Evolutionary conservation across 2,329 filamentous ascomycete species (phyloP), one percentile per base, ranked within the genome.

Genomic region (Grosmannia clavigera): DNA sequence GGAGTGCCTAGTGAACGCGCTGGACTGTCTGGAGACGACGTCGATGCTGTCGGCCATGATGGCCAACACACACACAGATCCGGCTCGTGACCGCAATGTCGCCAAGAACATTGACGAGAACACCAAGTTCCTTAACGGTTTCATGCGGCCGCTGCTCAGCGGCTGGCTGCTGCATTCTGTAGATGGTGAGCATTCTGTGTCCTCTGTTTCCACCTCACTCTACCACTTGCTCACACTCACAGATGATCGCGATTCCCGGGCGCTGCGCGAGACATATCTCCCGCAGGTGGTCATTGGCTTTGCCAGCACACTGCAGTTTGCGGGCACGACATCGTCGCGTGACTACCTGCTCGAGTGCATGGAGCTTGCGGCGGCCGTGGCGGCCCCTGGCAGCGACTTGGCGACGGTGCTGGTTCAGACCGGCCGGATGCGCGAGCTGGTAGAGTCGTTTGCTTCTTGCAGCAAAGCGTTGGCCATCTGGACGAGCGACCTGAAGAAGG

Each of bases 241-340:
- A 69, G 87, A 86, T 67, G 80, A 82, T 61, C 70, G 76, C 19
- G 83, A 88, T 59, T 80, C 90, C 55, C 73, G 74, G 55, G 74
- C 78, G 29, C 82, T 97, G 58, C 84, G 91, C 65, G 81, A 84
- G 59, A 81, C 83, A 0, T 97, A 95, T 71, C 78, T 99, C 3
- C 92, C 94, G 2, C 91, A 96, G 70, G 81, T 89, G 22, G 78
- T 96, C 51, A 79, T 99, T 57, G 89, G 88, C 3, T 96, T 94
- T 70, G 83, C 94, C 69, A 86, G 82, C 67, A 85, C 88, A 1
- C 76, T 97, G 57, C 88, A 95, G 70, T 88, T 87, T 68, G 87
- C 88, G 0, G 90, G 90, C 3, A 85, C 84, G 55, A 80, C 83
- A 56, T 76, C 95, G 52, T 86, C 84, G 54, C 84, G 90, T 52